Evolutionary conservation across 768 basidiomycete species (phyloP).

Genomic region (Collybiopsis luxurians): DNA sequence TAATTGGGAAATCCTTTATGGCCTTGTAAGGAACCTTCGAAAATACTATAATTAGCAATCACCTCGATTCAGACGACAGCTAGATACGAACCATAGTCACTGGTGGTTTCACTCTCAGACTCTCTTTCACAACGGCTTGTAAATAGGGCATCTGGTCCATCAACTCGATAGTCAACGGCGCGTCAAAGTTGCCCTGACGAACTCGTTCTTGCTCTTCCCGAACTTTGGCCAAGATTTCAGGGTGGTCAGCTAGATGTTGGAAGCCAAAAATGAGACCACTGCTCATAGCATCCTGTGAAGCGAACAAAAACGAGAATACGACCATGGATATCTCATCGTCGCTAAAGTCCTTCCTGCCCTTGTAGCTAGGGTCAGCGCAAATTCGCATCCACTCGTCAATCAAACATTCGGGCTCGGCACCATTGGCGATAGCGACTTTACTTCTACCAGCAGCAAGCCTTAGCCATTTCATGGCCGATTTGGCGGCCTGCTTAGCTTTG

Average conservation of each 20-base stretch:
- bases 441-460: slow-evolving; percentile 73
- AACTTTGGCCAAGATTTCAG: slow-evolving; percentile 84
- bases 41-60: slow-evolving; percentile 1
- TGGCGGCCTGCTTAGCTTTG: slow-evolving; percentile 89
- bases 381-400: slow-evolving; percentile 89
- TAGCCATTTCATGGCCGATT: slow-evolving; percentile 78
- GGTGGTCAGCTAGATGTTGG: slow-evolving; percentile 94
- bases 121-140: slow-evolving; percentile 91
- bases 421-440: slow-evolving; percentile 79
- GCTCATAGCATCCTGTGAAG: slow-evolving; percentile 97
- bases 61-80: neutral
- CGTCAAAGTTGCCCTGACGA: slow-evolving; percentile 72
- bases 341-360: slow-evolving; percentile 83
- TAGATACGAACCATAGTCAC: slow-evolving; percentile 80
- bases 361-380: slow-evolving; percentile 63
- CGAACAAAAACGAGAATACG: slow-evolving; percentile 94
- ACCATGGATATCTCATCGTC: slow-evolving; percentile 98
- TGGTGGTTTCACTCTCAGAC: slow-evolving; percentile 86
- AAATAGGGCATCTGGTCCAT: slow-evolving; percentile 93
- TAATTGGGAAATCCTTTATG: slow-evolving; percentile 88
- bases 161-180: slow-evolving; percentile 81
- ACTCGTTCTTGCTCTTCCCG: slow-evolving; percentile 87
- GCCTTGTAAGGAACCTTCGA: slow-evolving; percentile 89
- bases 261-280: slow-evolving; percentile 94
- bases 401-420: slow-evolving; percentile 83